These are phyloP conservation scores for Picea abies DNA, from an alignment of 83 land plant genomes.

Conservation along the genomic window DNA sequence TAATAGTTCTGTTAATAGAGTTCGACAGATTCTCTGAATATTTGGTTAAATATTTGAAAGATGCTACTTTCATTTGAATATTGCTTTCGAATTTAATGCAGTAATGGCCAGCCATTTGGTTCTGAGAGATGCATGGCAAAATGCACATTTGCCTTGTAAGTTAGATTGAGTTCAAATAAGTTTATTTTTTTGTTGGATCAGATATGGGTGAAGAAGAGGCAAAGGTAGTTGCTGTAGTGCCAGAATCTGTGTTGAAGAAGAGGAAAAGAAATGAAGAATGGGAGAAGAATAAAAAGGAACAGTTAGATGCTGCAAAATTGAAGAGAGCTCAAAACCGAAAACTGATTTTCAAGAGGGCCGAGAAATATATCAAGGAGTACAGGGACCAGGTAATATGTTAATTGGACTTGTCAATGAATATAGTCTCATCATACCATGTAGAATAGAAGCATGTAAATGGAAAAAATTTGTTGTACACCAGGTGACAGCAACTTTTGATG, in stretches of 20 bases:
- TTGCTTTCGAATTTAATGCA: too few relatives aligned
- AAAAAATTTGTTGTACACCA: background rate
- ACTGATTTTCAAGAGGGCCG: constrained; percentile 32
- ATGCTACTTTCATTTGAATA: too few relatives aligned
- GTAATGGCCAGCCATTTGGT: too few relatives aligned
- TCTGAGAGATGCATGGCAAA: too few relatives aligned
- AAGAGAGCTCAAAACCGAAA: constrained; percentile 37
- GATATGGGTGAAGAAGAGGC: constrained; percentile 43
- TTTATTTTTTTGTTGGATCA: background rate
- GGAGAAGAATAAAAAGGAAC: constrained; percentile 52
- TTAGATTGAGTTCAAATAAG: too few relatives aligned
- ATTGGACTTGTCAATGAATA: background rate
- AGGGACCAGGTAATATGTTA: constrained; percentile 46
- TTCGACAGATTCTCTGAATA: too few relatives aligned
- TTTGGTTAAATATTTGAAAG: too few relatives aligned
- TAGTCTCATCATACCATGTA: background rate
- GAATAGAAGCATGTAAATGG: background rate
- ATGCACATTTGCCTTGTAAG: too few relatives aligned
- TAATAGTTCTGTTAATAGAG: too few relatives aligned
- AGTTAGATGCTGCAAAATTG: constrained; percentile 34
- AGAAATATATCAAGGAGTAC: constrained; percentile 66
- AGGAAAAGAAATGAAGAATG: constrained; percentile 78
- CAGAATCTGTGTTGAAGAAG: constrained; percentile 85
- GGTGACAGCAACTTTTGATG: background rate
- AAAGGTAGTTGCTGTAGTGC: constrained; percentile 45